Percentiles rank a stretch among this genome's conserved stretches.
Evolutionary conservation across 148 eudicot species (phyloP).

Genomic region (Agrostemma githago): DNA sequence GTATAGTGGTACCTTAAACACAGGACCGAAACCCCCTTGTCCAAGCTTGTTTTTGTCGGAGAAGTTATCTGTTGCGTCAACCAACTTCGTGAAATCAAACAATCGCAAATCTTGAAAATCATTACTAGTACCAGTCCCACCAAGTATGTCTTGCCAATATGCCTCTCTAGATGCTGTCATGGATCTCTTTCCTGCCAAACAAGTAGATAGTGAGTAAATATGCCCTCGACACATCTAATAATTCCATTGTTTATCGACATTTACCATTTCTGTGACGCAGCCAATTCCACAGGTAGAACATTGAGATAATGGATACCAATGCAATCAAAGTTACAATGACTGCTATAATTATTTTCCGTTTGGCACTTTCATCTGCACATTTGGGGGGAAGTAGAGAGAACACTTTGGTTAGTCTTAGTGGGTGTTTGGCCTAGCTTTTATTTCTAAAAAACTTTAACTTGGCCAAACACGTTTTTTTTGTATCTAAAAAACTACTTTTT

Average conservation of each 20-base stretch:
- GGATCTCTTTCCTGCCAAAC: background rate
- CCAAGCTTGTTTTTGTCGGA: slow-evolving; percentile 39
- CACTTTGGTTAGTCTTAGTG: background rate
- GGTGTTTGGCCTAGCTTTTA: too few relatives aligned
- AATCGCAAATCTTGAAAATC: slow-evolving; percentile 26
- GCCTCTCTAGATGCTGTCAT: background rate
- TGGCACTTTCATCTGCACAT: slow-evolving; percentile 22
- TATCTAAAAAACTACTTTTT: too few relatives aligned
- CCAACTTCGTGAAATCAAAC: slow-evolving; percentile 26
- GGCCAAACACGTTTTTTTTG: too few relatives aligned
- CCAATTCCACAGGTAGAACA: slow-evolving; percentile 26
- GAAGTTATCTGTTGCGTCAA: slow-evolving; percentile 33
- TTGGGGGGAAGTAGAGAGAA: slow-evolving; percentile 18
- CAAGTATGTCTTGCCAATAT: slow-evolving; percentile 5
- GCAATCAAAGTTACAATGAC: slow-evolving; percentile 20
- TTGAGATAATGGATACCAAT: slow-evolving; percentile 8
- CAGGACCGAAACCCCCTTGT: slow-evolving; percentile 46
- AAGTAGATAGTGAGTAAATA: slow-evolving; percentile 18
- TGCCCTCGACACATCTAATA: slow-evolving; percentile 21
- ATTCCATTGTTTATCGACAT: background rate
- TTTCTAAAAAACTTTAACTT: too few relatives aligned
- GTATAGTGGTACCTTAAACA: slow-evolving; percentile 30
- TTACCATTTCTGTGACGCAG: slow-evolving; percentile 7
- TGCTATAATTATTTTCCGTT: slow-evolving; percentile 12
- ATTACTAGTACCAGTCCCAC: background rate